Percentiles rank a stretch among this genome's conserved stretches.
phyloP scores from a whole-genome alignment of 345 rosid genomes.

The Syzygium grande region DNA sequence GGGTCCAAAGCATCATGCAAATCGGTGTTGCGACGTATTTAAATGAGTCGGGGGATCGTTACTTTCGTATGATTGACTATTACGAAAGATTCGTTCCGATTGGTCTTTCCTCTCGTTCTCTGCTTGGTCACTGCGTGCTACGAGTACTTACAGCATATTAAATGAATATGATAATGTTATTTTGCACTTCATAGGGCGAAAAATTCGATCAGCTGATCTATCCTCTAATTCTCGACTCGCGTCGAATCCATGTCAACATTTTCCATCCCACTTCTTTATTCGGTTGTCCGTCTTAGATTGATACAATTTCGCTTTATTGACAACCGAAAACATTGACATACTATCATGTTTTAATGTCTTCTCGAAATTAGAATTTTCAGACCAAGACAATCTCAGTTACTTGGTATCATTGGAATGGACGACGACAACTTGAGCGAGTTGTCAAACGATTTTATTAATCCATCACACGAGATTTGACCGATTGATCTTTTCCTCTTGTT shows the following conservation, averaged over 20 bases:
- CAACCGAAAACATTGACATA: not conserved
- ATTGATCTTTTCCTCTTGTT: not conserved
- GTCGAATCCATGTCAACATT: not conserved
- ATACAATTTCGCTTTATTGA: not conserved
- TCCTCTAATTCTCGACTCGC: not conserved
- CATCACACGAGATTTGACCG: not conserved
- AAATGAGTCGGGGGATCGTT: not conserved
- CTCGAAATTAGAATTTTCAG: not conserved
- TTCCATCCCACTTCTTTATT: not conserved
- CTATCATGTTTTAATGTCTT: not conserved
- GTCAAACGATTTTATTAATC: not conserved
- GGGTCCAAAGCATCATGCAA: not conserved
- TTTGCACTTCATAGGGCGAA: not conserved
- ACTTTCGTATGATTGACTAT: not conserved
- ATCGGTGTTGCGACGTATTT: not conserved
- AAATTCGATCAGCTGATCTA: not conserved
- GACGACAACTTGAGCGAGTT: not conserved
- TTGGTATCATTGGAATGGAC: not conserved
- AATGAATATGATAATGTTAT: not conserved
- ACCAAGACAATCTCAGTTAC: not conserved
- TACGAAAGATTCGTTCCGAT: not conserved
- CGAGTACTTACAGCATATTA: not conserved
- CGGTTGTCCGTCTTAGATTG: rapidly evolving
- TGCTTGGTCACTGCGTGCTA: not conserved
- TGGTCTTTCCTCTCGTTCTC: not conserved